phyloP scores from a whole-genome alignment of 2,329 filamentous ascomycete species.

The Aspergillus fumigatus region DNA sequence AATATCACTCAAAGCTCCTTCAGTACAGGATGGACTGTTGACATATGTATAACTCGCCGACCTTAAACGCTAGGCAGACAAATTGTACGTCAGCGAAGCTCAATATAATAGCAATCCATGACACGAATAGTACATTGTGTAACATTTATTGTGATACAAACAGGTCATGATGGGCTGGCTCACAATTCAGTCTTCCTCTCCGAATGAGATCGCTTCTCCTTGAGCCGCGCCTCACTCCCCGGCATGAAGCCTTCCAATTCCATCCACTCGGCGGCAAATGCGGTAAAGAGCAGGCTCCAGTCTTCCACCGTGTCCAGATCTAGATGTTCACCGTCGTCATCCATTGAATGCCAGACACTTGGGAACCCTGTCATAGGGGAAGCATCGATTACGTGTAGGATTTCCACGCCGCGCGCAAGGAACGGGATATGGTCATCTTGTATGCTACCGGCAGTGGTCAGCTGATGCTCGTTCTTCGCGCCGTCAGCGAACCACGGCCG shows the following conservation, averaged over 20 bases:
- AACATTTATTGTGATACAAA: background rate
- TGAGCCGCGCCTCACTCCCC: background rate
- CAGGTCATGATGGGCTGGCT: slow-evolving; percentile 16
- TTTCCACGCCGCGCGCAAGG: slow-evolving; percentile 75
- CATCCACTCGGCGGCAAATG: slow-evolving; percentile 89
- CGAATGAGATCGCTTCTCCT: slow-evolving; percentile 8
- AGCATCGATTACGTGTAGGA: slow-evolving; percentile 82
- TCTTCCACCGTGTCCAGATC: slow-evolving; percentile 76
- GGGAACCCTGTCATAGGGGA: slow-evolving; percentile 60
- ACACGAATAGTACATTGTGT: background rate
- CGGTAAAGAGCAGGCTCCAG: slow-evolving; percentile 79
- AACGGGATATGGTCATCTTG: slow-evolving; percentile 93
- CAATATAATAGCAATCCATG: background rate
- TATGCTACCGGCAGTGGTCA: slow-evolving; percentile 51
- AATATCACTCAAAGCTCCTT: background rate
- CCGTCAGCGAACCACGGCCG: slow-evolving; percentile 62
- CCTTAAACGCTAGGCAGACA: slow-evolving; percentile 13
- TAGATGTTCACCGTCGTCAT: slow-evolving; percentile 79
- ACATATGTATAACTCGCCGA: background rate
- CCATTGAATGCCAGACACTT: slow-evolving; percentile 75
- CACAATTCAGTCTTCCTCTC: slow-evolving; percentile 39
- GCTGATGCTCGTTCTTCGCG: slow-evolving; percentile 49
- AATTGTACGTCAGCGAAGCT: slow-evolving; percentile 11
- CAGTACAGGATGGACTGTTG: background rate
- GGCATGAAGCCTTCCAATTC: slow-evolving; percentile 62